A percentile compares a stretch with the other conserved stretches of the same genome.
Conservation (phyloP, 2,329 filamentous ascomycete genomes). For the Paraconiothyrium brasiliense region DNA sequence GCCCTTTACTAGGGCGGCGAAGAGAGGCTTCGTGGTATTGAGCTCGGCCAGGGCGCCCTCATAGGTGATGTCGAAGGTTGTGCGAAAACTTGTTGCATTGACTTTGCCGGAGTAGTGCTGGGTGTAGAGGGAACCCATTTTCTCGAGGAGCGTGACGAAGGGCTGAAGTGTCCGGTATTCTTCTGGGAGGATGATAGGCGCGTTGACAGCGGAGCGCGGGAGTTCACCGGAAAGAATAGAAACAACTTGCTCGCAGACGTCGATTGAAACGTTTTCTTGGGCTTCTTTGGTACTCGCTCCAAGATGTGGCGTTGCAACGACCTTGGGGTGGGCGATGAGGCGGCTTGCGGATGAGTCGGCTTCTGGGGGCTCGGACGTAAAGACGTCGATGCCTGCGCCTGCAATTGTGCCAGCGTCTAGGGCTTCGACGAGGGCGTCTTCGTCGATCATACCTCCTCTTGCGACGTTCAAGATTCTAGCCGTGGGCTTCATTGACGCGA, state of each 20-base stretch:
- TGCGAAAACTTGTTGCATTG: slow-evolving; percentile 60
- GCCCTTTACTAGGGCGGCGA: slow-evolving; percentile 81
- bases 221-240: slow-evolving; percentile 77
- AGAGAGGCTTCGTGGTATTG: slow-evolving; percentile 79
- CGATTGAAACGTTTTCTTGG: slow-evolving; percentile 83
- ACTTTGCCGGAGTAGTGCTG: slow-evolving; percentile 70
- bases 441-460: slow-evolving; percentile 81
- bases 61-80: slow-evolving; percentile 79
- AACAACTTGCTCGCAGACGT: slow-evolving; percentile 82
- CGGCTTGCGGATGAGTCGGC: slow-evolving; percentile 66
- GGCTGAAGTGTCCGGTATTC: slow-evolving; percentile 82
- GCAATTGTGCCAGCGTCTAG: slow-evolving; percentile 76
- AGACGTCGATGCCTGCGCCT: slow-evolving; percentile 82
- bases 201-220: slow-evolving; percentile 81
- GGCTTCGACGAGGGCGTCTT: slow-evolving; percentile 74
- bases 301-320: slow-evolving; percentile 81
- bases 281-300: slow-evolving; percentile 84
- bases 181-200: slow-evolving; percentile 80
- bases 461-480: slow-evolving; percentile 82
- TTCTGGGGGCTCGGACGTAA: slow-evolving; percentile 76
- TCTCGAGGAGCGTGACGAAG: slow-evolving; percentile 78
- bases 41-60: slow-evolving; percentile 77
- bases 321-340: slow-evolving; percentile 74
- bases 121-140: slow-evolving; percentile 81
- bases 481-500: slow-evolving; percentile 76